Conservation (phyloP, 192 early-diverging fungal species). For the Tieghemiomyces parasiticus region DNA sequence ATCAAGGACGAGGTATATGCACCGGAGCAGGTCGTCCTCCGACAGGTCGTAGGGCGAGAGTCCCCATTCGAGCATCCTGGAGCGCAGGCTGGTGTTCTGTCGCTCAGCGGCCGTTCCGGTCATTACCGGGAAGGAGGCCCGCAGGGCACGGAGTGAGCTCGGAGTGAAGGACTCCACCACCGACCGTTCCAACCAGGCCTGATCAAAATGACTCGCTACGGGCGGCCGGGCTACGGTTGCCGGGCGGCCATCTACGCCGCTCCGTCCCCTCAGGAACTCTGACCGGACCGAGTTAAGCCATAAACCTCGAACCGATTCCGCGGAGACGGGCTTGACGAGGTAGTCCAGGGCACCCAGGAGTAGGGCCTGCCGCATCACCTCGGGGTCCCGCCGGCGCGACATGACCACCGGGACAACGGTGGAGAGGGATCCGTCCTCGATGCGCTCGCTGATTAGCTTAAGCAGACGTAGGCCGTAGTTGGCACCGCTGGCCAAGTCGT, state of each 20-base stretch:
- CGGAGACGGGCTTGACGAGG: conserved; percentile 33
- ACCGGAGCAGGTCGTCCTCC: conserved; percentile 47
- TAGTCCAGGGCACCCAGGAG: conserved; percentile 30
- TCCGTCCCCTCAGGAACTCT: conserved; percentile 17
- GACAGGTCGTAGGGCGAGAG: conserved; percentile 51
- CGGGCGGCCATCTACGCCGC: too few relatives aligned
- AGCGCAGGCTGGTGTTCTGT: conserved; percentile 23
- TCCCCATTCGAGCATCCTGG: conserved; percentile 44
- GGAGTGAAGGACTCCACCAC: conserved; percentile 7
- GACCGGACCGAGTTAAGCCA: conserved; percentile 32
- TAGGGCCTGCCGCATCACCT: conserved; percentile 29
- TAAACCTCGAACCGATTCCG: conserved; percentile 27
- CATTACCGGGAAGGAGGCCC: not conserved
- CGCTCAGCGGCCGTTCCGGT: not conserved
- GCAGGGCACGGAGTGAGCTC: not conserved
- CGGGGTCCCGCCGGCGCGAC: conserved; percentile 27
- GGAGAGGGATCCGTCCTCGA: conserved; percentile 5
- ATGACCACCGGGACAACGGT: conserved; percentile 22
- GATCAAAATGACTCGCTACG: not conserved
- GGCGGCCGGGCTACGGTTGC: too few relatives aligned
- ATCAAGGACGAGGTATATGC: conserved; percentile 50
- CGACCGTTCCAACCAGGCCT: conserved; percentile 1
- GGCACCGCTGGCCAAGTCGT: conserved; percentile 15
- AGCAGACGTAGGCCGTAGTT: conserved; percentile 16
- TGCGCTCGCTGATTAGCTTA: conserved; percentile 19